Conservation (phyloP, 306 rosid species). For the Abrus precatorius region DNA sequence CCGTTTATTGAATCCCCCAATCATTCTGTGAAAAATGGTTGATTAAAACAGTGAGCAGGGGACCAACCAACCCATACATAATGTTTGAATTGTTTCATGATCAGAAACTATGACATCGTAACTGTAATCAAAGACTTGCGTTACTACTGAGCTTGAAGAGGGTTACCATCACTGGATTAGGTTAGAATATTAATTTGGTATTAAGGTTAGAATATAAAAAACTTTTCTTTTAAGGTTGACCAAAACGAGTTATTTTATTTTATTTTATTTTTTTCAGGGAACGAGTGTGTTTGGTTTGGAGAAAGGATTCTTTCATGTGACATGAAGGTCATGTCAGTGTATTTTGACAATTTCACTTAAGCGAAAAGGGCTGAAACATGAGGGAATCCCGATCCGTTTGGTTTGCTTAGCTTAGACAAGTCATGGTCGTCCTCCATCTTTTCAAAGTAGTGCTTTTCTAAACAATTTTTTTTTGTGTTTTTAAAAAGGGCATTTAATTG, state of each 20-base stretch:
- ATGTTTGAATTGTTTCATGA: slow-evolving; percentile 1
- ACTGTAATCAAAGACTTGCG: neutral
- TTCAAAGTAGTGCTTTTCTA: neutral
- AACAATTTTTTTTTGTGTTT: neutral
- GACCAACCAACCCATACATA: neutral
- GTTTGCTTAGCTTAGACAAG: neutral
- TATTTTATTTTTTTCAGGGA: too few relatives aligned
- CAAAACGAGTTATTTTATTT: neutral
- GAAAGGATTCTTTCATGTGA: too few relatives aligned
- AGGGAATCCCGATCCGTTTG: neutral
- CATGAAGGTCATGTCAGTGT: too few relatives aligned
- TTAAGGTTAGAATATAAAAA: too few relatives aligned
- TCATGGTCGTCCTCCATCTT: neutral
- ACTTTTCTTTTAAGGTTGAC: slow-evolving; percentile 16
- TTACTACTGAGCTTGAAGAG: neutral
- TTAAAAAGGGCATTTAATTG: neutral
- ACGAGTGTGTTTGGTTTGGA: too few relatives aligned
- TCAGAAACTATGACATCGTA: neutral
- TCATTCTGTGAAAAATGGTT: slow-evolving; percentile 36
- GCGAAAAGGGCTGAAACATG: too few relatives aligned
- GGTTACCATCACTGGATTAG: neutral
- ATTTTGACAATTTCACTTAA: too few relatives aligned
- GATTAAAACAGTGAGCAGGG: slow-evolving; percentile 24
- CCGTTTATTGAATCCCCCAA: slow-evolving; percentile 22
- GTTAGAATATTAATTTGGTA: too few relatives aligned